Conservation (phyloP, 2,329 filamentous ascomycete genomes). For the Fusarium begoniae region DNA sequence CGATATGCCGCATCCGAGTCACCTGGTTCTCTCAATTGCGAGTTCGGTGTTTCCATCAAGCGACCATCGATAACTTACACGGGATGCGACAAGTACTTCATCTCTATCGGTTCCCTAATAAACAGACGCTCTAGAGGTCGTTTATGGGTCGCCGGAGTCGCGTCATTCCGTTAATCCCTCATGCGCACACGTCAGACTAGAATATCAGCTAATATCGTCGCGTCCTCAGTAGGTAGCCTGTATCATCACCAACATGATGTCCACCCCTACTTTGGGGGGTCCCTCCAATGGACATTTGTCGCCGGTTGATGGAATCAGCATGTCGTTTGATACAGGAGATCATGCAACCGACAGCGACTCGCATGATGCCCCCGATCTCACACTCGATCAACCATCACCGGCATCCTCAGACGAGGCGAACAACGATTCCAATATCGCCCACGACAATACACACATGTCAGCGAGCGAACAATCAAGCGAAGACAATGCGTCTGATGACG, state of each 20-base stretch:
- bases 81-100: constrained; percentile 56
- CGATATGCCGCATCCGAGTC: constrained; percentile 30
- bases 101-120: constrained; percentile 41
- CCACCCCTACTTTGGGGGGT: constrained; percentile 68
- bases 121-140: constrained; percentile 25
- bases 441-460: constrained; percentile 53
- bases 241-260: constrained; percentile 70
- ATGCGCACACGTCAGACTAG: constrained; percentile 19
- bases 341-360: constrained; percentile 71
- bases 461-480: constrained; percentile 59
- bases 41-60: constrained; percentile 54
- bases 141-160: constrained; percentile 45
- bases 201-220: constrained; percentile 48
- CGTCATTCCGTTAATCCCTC: constrained; percentile 35
- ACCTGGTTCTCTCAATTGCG: constrained; percentile 54
- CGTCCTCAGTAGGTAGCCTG: constrained; percentile 61
- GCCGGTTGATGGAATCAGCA: constrained; percentile 58
- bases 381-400: constrained; percentile 58
- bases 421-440: constrained; percentile 52
- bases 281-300: constrained; percentile 73
- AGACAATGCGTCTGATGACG: constrained; percentile 71
- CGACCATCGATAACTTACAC: constrained; percentile 56
- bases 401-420: constrained; percentile 55
- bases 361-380: constrained; percentile 73
- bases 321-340: constrained; percentile 50